A percentile compares a stretch with the other conserved stretches of the same genome.
These are phyloP conservation scores for Ocimum tenuiflorum DNA, from an alignment of 257 asterid species.

Conservation along the genomic window DNA sequence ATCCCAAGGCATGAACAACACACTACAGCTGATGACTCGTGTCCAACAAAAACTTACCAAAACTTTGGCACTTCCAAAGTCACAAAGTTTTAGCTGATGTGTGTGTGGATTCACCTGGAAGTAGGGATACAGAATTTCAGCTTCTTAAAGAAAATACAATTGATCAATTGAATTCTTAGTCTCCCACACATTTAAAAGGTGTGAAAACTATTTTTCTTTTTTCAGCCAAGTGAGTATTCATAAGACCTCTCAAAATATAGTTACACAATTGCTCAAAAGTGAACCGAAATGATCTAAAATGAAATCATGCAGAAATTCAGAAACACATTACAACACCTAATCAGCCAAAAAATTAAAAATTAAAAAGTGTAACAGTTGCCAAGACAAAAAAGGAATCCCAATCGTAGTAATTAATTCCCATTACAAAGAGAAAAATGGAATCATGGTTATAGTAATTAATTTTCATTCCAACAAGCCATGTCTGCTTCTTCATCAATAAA, in stretches of 20 bases:
- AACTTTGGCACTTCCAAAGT: constrained; percentile 98
- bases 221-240: background rate
- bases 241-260: background rate
- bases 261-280: background rate
- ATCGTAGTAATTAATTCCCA: no score
- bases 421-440: background rate
- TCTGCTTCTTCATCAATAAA: background rate
- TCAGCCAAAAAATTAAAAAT: background rate
- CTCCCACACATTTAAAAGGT: background rate
- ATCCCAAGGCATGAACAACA: constrained; percentile 27
- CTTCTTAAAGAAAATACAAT: constrained; percentile 15
- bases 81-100: constrained; percentile 90
- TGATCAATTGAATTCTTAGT: background rate
- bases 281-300: background rate
- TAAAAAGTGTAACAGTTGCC: background rate
- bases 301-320: background rate
- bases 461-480: background rate
- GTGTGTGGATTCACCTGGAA: constrained; percentile 97
- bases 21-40: constrained; percentile 9
- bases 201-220: background rate
- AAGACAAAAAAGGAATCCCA: no score
- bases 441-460: background rate
- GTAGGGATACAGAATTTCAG: constrained; percentile 23
- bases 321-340: background rate
- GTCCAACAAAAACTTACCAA: constrained; percentile 50